Evolutionary conservation across 306 rosid genomes (phyloP).

Genomic region (Adenanthera pavonina): DNA sequence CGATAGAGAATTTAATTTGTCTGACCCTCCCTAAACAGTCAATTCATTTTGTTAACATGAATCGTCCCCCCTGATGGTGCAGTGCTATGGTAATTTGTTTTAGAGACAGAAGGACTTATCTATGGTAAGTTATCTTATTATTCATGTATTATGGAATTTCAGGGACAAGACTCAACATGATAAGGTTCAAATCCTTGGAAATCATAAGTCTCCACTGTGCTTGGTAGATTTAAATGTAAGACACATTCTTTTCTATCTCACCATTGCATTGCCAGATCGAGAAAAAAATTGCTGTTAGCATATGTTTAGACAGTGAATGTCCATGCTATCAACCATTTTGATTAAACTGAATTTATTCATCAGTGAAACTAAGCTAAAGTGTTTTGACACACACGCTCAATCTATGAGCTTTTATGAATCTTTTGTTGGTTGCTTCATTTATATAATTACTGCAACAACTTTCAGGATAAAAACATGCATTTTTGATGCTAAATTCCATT

Average conservation of each 20-base stretch:
- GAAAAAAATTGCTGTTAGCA: slow-evolving; percentile 13
- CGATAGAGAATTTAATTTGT: slow-evolving; percentile 6
- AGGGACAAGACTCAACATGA: slow-evolving; percentile 83
- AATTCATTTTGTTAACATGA: background rate
- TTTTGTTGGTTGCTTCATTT: slow-evolving; percentile 8
- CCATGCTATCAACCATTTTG: background rate
- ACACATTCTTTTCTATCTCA: slow-evolving; percentile 33
- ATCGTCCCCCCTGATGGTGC: too few relatives aligned
- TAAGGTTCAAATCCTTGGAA: slow-evolving; percentile 68
- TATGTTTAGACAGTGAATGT: background rate
- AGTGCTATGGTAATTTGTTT: background rate
- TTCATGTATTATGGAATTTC: slow-evolving; percentile 48
- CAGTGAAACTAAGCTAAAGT: background rate
- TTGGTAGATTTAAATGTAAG: slow-evolving; percentile 81
- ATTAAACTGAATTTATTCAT: slow-evolving; percentile 9
- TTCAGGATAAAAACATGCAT: slow-evolving; percentile 25
- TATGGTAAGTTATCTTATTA: slow-evolving; percentile 39
- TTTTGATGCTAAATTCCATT: background rate
- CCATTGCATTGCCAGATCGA: slow-evolving; percentile 6
- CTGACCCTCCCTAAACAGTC: slow-evolving; percentile 27
- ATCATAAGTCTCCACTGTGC: slow-evolving; percentile 75
- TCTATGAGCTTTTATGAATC: slow-evolving; percentile 3
- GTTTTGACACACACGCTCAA: background rate
- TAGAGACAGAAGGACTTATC: background rate
- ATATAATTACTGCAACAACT: slow-evolving; percentile 17